Evolutionary conservation across 2,329 filamentous ascomycete genomes (phyloP).

Genomic region (Diaporthe citriasiana): DNA sequence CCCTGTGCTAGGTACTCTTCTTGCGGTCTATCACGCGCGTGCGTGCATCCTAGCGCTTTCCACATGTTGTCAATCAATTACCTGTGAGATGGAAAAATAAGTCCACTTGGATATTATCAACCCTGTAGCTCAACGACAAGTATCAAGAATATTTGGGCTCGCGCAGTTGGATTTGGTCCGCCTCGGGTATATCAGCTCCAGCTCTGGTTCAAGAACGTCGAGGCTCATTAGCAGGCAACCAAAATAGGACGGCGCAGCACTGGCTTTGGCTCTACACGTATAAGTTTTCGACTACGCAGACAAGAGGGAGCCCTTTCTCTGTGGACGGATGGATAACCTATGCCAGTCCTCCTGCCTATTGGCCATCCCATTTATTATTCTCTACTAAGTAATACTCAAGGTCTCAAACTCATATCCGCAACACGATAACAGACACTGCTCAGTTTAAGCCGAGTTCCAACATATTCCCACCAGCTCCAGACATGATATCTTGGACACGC

Average conservation of each 20-base stretch:
- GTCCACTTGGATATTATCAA: background rate
- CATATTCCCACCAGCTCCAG: background rate
- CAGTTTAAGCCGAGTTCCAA: background rate
- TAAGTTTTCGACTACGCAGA: background rate
- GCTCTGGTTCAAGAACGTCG: background rate
- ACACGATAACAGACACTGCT: background rate
- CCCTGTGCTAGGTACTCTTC: background rate
- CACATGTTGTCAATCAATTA: too few relatives aligned
- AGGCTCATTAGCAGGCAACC: background rate
- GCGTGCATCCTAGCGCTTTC: background rate
- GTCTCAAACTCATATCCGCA: background rate
- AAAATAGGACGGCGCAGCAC: background rate
- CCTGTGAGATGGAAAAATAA: background rate
- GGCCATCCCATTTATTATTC: background rate
- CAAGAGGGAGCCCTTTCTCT: background rate
- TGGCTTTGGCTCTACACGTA: background rate
- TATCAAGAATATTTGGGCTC: background rate
- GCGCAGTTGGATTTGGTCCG: background rate
- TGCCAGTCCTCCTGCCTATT: too few relatives aligned
- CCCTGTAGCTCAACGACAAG: background rate
- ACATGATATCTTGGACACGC: background rate
- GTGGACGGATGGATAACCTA: background rate
- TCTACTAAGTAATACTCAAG: too few relatives aligned
- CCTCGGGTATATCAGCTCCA: background rate
- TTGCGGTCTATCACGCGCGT: background rate